These are phyloP conservation scores for Pseudogymnoascus sp. DNA, from an alignment of 2,329 filamentous ascomycete species.

Conservation along the genomic window DNA sequence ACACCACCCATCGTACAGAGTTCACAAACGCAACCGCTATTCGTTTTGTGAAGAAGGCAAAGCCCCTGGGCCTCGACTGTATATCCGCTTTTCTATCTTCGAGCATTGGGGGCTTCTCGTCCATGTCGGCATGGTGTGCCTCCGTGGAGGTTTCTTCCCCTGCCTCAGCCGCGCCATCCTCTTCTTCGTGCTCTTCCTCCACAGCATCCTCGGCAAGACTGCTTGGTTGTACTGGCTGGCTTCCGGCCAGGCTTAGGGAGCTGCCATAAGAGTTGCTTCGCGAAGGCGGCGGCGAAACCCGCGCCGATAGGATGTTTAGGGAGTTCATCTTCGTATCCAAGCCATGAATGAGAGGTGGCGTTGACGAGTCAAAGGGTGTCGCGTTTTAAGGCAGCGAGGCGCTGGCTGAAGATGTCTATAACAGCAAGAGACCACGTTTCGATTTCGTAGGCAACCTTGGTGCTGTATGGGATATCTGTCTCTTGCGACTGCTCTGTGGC, in stretches of 20 bases:
- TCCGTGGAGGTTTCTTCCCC: constrained; percentile 25
- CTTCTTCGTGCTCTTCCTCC: constrained; percentile 33
- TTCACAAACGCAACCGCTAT: constrained; percentile 65
- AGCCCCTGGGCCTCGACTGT: constrained; percentile 35
- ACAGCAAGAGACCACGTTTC: not conserved
- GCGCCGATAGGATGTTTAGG: constrained; percentile 83
- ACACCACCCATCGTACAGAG: constrained; percentile 69
- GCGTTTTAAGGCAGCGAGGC: not conserved
- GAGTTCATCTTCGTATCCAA: constrained; percentile 77
- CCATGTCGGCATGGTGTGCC: constrained; percentile 26
- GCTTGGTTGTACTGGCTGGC: constrained; percentile 2
- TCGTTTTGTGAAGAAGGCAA: constrained; percentile 55
- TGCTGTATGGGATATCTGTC: not conserved
- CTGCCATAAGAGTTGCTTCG: constrained; percentile 53
- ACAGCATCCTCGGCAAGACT: constrained; percentile 30
- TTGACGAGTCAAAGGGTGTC: not conserved
- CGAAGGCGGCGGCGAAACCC: constrained; percentile 58
- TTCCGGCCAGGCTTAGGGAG: constrained; percentile 14
- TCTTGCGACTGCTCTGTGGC: not conserved
- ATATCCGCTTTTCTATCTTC: constrained; percentile 20
- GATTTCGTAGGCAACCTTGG: not conserved
- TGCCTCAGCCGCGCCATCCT: constrained; percentile 27
- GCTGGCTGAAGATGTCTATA: not conserved
- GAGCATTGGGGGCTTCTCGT: constrained; percentile 66
- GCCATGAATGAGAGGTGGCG: constrained; percentile 37